Evolutionary conservation across 306 rosid genomes (phyloP).

Genomic region (Betula pendula): DNA sequence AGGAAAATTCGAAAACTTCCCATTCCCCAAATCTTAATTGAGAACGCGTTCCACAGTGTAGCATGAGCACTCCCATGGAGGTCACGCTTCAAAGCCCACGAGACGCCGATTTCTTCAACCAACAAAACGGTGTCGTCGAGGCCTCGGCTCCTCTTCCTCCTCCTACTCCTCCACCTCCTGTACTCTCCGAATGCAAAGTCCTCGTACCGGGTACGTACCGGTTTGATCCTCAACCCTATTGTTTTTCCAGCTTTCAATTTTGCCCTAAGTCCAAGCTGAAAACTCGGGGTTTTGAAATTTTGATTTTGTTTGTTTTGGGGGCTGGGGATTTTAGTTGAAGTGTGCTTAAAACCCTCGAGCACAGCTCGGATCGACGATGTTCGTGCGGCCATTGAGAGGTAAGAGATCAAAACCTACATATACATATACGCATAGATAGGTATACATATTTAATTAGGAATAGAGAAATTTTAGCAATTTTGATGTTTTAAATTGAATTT

Average conservation of each 20-base stretch:
- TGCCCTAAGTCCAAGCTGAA: conserved; percentile 11
- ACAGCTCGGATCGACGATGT: conserved; percentile 68
- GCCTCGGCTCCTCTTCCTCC: conserved; percentile 36
- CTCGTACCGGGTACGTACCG: conserved; percentile 66
- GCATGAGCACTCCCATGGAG: conserved; percentile 79
- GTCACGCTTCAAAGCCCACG: conserved; percentile 42
- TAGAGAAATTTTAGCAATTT: background rate
- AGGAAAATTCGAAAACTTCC: conserved; percentile 3
- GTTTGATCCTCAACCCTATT: background rate
- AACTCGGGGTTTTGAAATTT: conserved; percentile 7
- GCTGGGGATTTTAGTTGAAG: conserved; percentile 58
- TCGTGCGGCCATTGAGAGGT: conserved; percentile 77
- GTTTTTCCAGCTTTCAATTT: background rate
- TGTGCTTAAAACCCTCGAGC: conserved; percentile 77
- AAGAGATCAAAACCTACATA: background rate
- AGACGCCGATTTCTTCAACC: conserved; percentile 30
- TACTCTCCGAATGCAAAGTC: conserved; percentile 51
- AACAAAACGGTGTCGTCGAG: conserved; percentile 37
- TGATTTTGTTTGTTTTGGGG: conserved; percentile 2
- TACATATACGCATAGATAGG: background rate
- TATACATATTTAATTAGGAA: background rate
- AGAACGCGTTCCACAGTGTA: background rate
- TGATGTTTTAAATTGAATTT: background rate
- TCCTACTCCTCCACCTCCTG: conserved; percentile 44
- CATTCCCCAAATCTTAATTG: background rate